Conservation (phyloP, 2,329 filamentous ascomycete genomes). For the Pestalotiopsis sp. region DNA sequence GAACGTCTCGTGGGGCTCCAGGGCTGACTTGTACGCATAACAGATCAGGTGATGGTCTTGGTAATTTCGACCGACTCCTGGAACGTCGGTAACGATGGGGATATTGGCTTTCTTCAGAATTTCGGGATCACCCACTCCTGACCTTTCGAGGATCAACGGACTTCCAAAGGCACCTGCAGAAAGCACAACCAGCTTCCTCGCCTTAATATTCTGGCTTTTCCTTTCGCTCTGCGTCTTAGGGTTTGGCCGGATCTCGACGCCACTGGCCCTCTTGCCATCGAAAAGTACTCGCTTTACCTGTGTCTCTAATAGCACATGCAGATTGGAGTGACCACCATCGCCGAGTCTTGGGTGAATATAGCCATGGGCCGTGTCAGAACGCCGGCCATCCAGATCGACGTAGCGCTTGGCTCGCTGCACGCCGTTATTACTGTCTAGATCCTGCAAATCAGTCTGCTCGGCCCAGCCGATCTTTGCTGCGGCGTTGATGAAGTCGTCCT, state of each 20-base stretch:
- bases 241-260: conserved; percentile 20
- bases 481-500: conserved; percentile 54
- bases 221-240: conserved; percentile 9
- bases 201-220: conserved; percentile 34
- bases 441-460: conserved; percentile 56
- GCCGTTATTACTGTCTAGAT: conserved; percentile 41
- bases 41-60: conserved; percentile 54
- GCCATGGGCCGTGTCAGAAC: conserved; percentile 54
- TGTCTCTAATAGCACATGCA: conserved; percentile 56
- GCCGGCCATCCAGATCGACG: conserved; percentile 41
- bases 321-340: conserved; percentile 46
- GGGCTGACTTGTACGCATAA: conserved; percentile 43
- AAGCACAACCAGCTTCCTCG: conserved; percentile 49
- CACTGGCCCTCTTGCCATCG: conserved; percentile 17
- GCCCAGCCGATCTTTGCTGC: conserved; percentile 50
- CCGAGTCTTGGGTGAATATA: conserved; percentile 55
- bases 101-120: conserved; percentile 41
- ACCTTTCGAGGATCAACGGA: conserved; percentile 53
- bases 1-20: conserved; percentile 21
- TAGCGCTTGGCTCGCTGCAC: conserved; percentile 27
- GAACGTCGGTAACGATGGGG: conserved; percentile 40
- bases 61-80: conserved; percentile 50
- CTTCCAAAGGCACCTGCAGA: conserved; percentile 43
- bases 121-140: conserved; percentile 49
- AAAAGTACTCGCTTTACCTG: conserved; percentile 40